These are phyloP conservation scores for Aspergillus eucalypticola DNA, from an alignment of 2,329 filamentous ascomycete genomes.

Conservation along the genomic window DNA sequence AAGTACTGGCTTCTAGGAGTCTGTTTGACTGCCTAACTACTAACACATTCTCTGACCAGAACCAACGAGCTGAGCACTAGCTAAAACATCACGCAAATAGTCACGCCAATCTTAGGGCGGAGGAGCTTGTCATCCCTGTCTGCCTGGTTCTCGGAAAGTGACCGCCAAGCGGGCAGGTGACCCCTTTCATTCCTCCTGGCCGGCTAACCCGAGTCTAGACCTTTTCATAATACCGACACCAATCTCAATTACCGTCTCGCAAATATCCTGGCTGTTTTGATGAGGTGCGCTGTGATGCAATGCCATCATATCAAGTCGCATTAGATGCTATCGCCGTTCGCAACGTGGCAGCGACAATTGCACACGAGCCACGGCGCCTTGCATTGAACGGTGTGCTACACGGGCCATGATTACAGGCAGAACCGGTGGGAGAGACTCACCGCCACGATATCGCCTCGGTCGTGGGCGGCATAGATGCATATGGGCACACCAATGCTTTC, in stretches of 20 bases:
- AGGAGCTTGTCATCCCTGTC: background rate
- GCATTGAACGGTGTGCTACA: conserved; percentile 10
- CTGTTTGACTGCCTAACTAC: background rate
- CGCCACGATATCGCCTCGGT: conserved; percentile 17
- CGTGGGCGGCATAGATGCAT: background rate
- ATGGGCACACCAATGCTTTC: background rate
- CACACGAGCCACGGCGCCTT: conserved; percentile 14
- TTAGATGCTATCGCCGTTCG: conserved; percentile 1
- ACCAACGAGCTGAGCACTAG: background rate
- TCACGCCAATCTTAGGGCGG: too few relatives aligned
- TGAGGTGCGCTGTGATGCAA: background rate
- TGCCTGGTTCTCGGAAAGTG: conserved; percentile 2
- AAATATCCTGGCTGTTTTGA: background rate
- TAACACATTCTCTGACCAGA: background rate
- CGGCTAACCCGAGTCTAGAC: conserved; percentile 7
- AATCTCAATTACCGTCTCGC: background rate
- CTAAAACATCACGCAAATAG: background rate
- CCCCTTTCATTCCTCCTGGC: conserved; percentile 2
- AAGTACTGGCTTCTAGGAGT: background rate
- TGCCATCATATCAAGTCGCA: background rate
- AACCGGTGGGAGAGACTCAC: conserved; percentile 13
- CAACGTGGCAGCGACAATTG: conserved; percentile 16
- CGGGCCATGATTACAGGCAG: conserved; percentile 4
- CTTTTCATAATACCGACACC: background rate
- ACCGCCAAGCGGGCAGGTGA: conserved; percentile 2